Conservation (phyloP, 2,329 filamentous ascomycete genomes). For the Ophiocordyceps sinensis region DNA sequence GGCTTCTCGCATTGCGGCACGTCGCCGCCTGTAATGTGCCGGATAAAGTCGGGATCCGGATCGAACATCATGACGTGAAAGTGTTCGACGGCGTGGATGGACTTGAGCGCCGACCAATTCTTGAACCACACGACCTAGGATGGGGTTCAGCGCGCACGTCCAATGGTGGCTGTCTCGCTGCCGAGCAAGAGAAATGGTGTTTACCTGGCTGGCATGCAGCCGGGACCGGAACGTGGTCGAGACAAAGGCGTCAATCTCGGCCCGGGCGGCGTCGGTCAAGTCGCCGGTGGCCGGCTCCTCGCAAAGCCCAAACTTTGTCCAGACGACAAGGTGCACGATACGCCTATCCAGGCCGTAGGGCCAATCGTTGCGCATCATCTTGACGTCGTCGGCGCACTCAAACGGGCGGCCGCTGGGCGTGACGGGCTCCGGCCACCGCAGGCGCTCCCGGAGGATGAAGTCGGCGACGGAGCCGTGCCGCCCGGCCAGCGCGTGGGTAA, state of each 20-base stretch:
- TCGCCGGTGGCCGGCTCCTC: conserved; percentile 53
- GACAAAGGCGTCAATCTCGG: conserved; percentile 58
- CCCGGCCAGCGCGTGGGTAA: conserved; percentile 45
- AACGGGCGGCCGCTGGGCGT: conserved; percentile 23
- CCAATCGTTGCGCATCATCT: conserved; percentile 82
- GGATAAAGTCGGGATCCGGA: conserved; percentile 55
- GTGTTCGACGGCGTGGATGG: conserved; percentile 75
- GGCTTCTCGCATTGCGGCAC: conserved; percentile 43
- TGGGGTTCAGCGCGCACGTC: not conserved
- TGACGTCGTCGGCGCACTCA: conserved; percentile 41
- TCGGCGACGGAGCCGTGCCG: conserved; percentile 64
- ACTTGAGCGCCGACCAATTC: conserved; percentile 80
- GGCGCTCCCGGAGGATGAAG: conserved; percentile 56
- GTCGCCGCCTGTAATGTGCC: conserved; percentile 59
- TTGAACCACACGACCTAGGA: conserved; percentile 34
- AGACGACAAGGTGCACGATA: conserved; percentile 78
- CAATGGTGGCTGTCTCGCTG: not conserved
- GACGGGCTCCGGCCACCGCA: conserved; percentile 49
- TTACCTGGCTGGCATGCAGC: conserved; percentile 37
- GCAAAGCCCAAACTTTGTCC: conserved; percentile 75
- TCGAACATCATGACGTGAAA: conserved; percentile 87
- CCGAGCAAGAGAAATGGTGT: conserved; percentile 9
- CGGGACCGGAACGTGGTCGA: conserved; percentile 45
- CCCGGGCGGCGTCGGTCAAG: conserved; percentile 47
- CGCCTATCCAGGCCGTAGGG: conserved; percentile 70